Evolutionary conservation across 2,329 filamentous ascomycete species (phyloP).

Genomic region (Beauveria sp.): DNA sequence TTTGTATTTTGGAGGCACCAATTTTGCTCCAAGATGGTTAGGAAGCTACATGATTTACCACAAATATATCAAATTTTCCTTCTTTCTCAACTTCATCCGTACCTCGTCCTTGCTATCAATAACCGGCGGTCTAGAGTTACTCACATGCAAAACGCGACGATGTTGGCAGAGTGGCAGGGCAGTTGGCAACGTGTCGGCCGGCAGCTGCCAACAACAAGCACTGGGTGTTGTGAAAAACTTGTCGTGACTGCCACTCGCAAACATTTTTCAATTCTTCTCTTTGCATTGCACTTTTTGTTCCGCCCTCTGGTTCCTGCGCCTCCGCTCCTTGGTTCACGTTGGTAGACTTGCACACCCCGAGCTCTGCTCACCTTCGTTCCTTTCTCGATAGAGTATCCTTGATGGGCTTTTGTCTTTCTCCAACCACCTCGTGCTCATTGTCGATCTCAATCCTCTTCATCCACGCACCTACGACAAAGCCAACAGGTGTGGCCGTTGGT

Average conservation of each 20-base stretch:
- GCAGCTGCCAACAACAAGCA: slow-evolving; percentile 5
- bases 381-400: neutral
- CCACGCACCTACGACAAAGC: neutral
- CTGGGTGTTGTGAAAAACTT: neutral
- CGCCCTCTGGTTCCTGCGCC: slow-evolving; percentile 7
- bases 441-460: neutral
- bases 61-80: neutral
- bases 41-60: neutral
- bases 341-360: neutral
- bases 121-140: neutral
- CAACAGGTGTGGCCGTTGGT: neutral
- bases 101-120: neutral
- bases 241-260: neutral
- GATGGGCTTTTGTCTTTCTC: neutral
- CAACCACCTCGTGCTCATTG: neutral
- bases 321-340: neutral
- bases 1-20: slow-evolving; percentile 1
- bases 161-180: neutral
- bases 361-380: slow-evolving; percentile 6
- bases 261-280: neutral
- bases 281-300: slow-evolving; percentile 3
- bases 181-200: slow-evolving; percentile 5
- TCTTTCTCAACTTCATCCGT: neutral
- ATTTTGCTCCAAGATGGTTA: neutral
- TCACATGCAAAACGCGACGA: neutral